Percentiles rank a stretch among this genome's conserved stretches.
Evolutionary conservation across 1,284 basidiomycete genomes (phyloP).

Genomic region (Apiotrichum porosum): DNA sequence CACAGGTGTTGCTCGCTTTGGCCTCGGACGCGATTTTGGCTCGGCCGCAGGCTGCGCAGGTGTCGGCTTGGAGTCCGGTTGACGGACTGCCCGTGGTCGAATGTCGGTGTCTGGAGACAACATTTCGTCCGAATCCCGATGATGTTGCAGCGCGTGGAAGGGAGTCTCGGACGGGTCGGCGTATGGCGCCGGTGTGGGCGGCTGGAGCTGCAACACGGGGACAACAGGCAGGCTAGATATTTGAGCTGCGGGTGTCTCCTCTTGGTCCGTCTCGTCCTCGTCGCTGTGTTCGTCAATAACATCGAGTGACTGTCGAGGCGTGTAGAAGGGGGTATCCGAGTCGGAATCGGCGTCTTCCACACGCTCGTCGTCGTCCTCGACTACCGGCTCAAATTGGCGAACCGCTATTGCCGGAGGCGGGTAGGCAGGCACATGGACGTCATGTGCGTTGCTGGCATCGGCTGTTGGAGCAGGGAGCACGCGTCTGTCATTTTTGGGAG

Average conservation of each 20-base stretch:
- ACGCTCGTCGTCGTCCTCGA: background rate
- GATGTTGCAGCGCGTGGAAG: background rate
- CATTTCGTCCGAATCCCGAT: background rate
- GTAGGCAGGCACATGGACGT: too few relatives aligned
- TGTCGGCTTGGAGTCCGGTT: too few relatives aligned
- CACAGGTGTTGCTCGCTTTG: background rate
- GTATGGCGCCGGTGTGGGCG: constrained; percentile 7
- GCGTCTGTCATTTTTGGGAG: too few relatives aligned
- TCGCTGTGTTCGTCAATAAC: background rate
- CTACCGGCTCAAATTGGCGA: too few relatives aligned
- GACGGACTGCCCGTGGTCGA: too few relatives aligned
- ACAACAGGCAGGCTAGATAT: constrained; percentile 1
- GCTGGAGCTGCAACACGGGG: constrained; percentile 11
- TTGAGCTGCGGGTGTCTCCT: constrained; percentile 4
- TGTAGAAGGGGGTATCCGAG: constrained; percentile 8
- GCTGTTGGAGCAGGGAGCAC: too few relatives aligned
- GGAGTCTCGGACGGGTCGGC: background rate
- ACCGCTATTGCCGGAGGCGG: too few relatives aligned
- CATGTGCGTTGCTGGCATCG: too few relatives aligned
- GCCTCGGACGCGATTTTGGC: too few relatives aligned
- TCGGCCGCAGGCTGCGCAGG: too few relatives aligned
- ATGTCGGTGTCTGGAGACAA: background rate
- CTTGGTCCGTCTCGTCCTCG: background rate
- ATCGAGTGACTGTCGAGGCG: constrained; percentile 11
- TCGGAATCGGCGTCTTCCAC: background rate